These are phyloP conservation scores for Naganishia cerealis DNA, from an alignment of 1,284 basidiomycete species.

Conservation along the genomic window DNA sequence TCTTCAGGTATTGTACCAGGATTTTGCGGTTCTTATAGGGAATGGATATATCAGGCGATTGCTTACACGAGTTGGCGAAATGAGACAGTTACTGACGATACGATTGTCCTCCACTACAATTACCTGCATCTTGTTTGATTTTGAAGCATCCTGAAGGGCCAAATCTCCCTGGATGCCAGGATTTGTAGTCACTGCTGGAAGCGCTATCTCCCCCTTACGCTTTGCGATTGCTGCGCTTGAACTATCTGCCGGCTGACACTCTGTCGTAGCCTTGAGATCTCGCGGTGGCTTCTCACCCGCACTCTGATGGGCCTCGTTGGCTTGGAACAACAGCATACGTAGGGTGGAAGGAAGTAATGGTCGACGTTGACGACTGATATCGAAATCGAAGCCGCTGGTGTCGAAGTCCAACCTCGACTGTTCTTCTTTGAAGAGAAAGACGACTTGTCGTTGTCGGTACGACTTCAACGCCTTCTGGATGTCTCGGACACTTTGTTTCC, in stretches of 20 bases:
- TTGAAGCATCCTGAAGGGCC: constrained; percentile 8
- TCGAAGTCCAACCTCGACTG: constrained; percentile 37
- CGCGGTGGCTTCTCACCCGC: constrained; percentile 17
- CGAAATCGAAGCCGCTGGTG: constrained; percentile 20
- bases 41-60: neutral
- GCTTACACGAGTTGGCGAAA: neutral
- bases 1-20: constrained; percentile 48
- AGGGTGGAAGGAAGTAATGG: constrained; percentile 46
- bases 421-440: constrained; percentile 40
- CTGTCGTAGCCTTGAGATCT: constrained; percentile 9
- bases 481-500: constrained; percentile 30
- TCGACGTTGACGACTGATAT: constrained; percentile 43
- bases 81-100: constrained; percentile 33
- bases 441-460: constrained; percentile 39
- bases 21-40: constrained; percentile 47
- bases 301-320: constrained; percentile 29
- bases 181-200: neutral
- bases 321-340: constrained; percentile 41
- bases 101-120: constrained; percentile 53
- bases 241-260: neutral
- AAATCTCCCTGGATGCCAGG: constrained; percentile 1
- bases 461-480: constrained; percentile 30
- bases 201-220: constrained; percentile 5
- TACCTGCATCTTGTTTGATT: constrained; percentile 38
- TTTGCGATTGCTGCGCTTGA: neutral